These are phyloP conservation scores for Dictyostelium discoideum DNA, from an alignment of 78 protist species.

Conservation along the genomic window DNA sequence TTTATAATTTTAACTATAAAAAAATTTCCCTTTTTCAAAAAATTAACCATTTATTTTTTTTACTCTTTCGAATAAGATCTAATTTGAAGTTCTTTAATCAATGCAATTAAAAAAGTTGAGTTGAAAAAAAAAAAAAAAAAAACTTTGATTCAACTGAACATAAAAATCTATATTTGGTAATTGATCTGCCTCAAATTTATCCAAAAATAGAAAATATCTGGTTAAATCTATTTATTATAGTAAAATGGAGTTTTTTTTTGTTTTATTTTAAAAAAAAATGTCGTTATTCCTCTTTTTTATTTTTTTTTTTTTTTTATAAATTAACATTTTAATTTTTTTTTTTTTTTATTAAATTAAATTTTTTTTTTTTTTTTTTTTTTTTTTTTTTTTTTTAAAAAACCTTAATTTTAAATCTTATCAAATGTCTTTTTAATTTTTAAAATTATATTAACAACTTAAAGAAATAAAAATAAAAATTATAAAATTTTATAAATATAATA, in stretches of 20 bases:
- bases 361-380: no score
- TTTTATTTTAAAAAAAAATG: not conserved
- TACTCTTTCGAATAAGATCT: not conserved
- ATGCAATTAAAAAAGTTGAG: no score
- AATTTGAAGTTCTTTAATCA: not conserved
- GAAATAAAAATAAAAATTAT: no score
- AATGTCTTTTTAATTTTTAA: not conserved
- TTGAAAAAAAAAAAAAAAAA: no score
- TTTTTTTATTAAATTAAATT: no score
- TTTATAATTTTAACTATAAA: no score
- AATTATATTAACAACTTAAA: not conserved
- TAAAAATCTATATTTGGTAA: not conserved
- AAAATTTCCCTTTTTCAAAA: no score
- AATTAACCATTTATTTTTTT: no score
- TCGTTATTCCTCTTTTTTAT: not conserved
- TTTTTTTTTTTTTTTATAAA: no score
- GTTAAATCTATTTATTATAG: not conserved
- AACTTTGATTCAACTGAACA: not conserved
- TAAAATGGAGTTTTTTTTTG: not conserved
- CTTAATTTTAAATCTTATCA: not conserved
- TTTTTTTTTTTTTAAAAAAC: no score
- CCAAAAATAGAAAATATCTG: not conserved
- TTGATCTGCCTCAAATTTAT: not conserved
- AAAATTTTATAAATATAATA: no score
- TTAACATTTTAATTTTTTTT: no score